Evolutionary conservation across 1,139 yeast genomes (phyloP), one percentile per base, ranked within the genome.

Genomic region (Debaryomycetaceae sp.): DNA sequence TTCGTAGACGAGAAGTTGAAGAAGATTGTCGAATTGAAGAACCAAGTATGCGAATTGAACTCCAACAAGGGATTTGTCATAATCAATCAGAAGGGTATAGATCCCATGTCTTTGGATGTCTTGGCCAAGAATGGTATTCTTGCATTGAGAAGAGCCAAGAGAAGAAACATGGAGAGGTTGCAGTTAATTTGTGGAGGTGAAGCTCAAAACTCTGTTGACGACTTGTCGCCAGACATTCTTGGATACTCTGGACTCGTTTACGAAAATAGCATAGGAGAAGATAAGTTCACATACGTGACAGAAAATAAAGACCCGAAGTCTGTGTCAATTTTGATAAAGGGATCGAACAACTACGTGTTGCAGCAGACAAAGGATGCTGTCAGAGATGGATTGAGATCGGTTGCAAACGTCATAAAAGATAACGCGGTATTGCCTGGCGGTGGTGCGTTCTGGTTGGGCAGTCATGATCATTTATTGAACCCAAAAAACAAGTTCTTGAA

Each of bases 91-190:
- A 95, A 95, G 76, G 99, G 99, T 56, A 95, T 95, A 56, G 99
- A 95, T 64, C 99, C 99, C 51, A 87, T 93, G 95, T 90, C 98
- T 13, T 75, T 95, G 53, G 99, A 95, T 63, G 84, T 91, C 11
- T 77, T 95, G 53, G 98, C 98, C 44, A 90, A 89, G 65, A 87
- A 95, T 66, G 89, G 88, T 53, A 93, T 95, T 55, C 75, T 93
- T 56, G 99, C 99, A 1, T 77, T 95, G 58, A 84, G 99, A 75
- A 83, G 99, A 64, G 99, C 99, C 40, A 95, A 95, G 76, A 83
- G 99, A 75, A 85, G 99, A 73, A 95, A 95, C 67, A 93, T 95
- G 99, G 99, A 95, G 71, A 83, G 99, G 63, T 78, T 95, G 60
- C 99, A 95, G 69, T 78, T 95, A 49, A 90, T 91, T 41, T 88